phyloP scores from a whole-genome alignment of 2,329 filamentous ascomycete species.

The Penicillium sp. region DNA sequence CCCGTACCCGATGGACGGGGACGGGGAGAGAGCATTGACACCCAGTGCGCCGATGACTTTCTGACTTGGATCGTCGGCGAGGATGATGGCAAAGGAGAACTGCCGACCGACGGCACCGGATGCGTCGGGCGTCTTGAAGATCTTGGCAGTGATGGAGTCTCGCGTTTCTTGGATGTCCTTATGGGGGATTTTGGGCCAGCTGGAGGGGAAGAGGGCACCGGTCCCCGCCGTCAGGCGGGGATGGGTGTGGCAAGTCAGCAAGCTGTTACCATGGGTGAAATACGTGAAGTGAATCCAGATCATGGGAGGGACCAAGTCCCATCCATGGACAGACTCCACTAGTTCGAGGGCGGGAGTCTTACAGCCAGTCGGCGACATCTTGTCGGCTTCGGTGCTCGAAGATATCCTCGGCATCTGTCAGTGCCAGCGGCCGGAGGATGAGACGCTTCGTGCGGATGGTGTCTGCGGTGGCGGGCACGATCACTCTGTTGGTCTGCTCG shows the following conservation, averaged over 20 bases:
- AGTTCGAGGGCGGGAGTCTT: conserved; percentile 4
- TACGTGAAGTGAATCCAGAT: too few relatives aligned
- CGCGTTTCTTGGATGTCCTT: conserved; percentile 17
- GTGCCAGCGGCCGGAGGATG: conserved; percentile 18
- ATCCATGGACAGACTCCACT: too few relatives aligned
- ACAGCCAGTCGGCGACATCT: conserved; percentile 32
- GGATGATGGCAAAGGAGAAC: conserved; percentile 21
- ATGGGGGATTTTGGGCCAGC: conserved; percentile 15
- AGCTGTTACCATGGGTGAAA: too few relatives aligned
- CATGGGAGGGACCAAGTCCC: too few relatives aligned
- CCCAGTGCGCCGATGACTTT: conserved; percentile 20
- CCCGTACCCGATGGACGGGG: conserved; percentile 23
- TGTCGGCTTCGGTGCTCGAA: conserved; percentile 24
- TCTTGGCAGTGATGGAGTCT: conserved; percentile 10
- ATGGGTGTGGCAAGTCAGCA: not conserved
- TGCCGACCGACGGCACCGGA: conserved; percentile 17
- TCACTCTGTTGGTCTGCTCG: conserved; percentile 11
- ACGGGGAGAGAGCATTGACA: conserved; percentile 18
- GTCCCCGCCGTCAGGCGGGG: too few relatives aligned
- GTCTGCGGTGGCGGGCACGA: conserved; percentile 8
- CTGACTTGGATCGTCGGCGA: conserved; percentile 10
- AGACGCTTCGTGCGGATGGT: conserved; percentile 19
- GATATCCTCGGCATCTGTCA: conserved; percentile 20
- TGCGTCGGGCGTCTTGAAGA: conserved; percentile 21
- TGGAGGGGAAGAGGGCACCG: not conserved